Evolutionary conservation across 1,139 yeast species (phyloP).

Genomic region (Diutina mesorugosa): DNA sequence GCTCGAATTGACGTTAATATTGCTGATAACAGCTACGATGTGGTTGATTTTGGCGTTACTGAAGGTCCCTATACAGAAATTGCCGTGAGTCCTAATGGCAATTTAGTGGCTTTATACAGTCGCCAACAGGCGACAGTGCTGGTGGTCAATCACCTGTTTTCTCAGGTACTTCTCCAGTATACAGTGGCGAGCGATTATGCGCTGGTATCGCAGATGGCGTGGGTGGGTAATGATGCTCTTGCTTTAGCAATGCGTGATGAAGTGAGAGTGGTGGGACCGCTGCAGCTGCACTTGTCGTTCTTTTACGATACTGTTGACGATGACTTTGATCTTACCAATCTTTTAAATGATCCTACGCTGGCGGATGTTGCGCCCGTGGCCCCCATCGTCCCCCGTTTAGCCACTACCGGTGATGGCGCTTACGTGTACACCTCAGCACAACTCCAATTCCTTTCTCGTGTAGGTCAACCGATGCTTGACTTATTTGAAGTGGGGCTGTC

Average conservation of each 20-base stretch:
- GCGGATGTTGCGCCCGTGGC: constrained; percentile 13
- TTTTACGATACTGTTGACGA: constrained; percentile 25
- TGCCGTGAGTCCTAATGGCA: constrained; percentile 46
- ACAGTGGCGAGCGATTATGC: constrained; percentile 24
- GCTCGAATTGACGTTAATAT: constrained; percentile 17
- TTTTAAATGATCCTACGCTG: neutral
- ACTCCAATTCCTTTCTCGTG: constrained; percentile 56
- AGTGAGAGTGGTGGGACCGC: constrained; percentile 59
- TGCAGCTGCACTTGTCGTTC: constrained; percentile 41
- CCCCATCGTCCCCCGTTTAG: constrained; percentile 21
- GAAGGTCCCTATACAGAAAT: constrained; percentile 49
- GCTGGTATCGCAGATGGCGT: constrained; percentile 36
- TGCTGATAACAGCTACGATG: constrained; percentile 12
- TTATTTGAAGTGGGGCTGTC: constrained; percentile 77
- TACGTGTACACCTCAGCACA: constrained; percentile 45
- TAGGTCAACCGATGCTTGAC: constrained; percentile 42
- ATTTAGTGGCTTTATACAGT: constrained; percentile 46
- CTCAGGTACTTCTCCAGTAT: constrained; percentile 40
- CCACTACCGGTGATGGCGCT: constrained; percentile 60
- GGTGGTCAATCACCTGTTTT: constrained; percentile 40
- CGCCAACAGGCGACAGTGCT: constrained; percentile 28
- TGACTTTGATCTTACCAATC: constrained; percentile 14
- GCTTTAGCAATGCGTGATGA: constrained; percentile 51
- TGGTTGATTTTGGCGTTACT: constrained; percentile 24
- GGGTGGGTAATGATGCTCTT: constrained; percentile 87